These are phyloP conservation scores for Curvularia lunata DNA, from an alignment of 2,329 filamentous ascomycete species.

Conservation along the genomic window DNA sequence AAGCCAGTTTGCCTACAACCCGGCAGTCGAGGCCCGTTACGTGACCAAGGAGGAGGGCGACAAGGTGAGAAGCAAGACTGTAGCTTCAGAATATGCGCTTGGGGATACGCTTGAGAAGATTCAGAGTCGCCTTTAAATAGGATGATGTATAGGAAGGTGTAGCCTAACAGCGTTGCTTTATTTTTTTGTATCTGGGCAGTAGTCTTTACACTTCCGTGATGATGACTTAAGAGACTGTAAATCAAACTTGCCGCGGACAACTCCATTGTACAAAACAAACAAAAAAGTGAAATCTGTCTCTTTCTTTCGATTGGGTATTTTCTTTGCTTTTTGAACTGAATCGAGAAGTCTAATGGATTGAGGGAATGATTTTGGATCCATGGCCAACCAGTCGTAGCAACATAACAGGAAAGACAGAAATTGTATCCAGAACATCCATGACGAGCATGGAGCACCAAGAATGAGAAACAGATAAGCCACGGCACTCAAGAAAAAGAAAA, in stretches of 20 bases:
- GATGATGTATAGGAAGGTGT: background rate
- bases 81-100: conserved; percentile 71
- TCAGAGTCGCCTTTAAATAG: conserved; percentile 65
- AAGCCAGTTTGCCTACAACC: conserved; percentile 83
- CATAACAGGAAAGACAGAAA: background rate
- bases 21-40: conserved; percentile 84
- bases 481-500: background rate
- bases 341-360: background rate
- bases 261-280: too few species aligned
- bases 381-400: background rate
- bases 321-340: background rate
- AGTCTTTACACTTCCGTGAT: too few species aligned
- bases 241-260: too few species aligned
- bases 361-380: background rate
- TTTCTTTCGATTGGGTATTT: too few species aligned
- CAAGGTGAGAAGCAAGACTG: conserved; percentile 72
- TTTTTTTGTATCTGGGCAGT: too few species aligned
- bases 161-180: too few species aligned
- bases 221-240: too few species aligned
- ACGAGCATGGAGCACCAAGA: background rate
- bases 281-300: too few species aligned
- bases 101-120: conserved; percentile 76
- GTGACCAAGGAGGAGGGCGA: conserved; percentile 79
- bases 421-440: background rate
- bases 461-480: background rate